These are phyloP conservation scores for Triticum turgidum DNA, from an alignment of 176 grass and related monocot species.

Conservation along the genomic window DNA sequence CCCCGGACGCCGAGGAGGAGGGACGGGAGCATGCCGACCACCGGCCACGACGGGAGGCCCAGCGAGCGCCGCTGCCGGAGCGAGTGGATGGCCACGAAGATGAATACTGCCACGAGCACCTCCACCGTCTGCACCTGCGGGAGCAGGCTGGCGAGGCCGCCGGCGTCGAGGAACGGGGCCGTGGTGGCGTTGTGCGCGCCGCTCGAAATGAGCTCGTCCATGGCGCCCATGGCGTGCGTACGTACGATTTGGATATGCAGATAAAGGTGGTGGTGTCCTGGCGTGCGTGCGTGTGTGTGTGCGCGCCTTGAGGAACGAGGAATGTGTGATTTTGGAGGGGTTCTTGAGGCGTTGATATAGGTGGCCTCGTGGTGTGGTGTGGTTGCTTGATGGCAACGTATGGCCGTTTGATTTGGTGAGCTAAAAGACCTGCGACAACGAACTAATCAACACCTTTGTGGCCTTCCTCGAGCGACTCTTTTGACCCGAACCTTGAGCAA, in stretches of 20 bases:
- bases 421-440: conserved; percentile 32
- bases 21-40: conserved; percentile 88
- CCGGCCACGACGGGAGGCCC: conserved; percentile 72
- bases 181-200: conserved; percentile 15
- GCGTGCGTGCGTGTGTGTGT: not conserved
- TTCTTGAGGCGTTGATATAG: conserved; percentile 40
- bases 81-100: conserved; percentile 74
- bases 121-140: conserved; percentile 67
- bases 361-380: not conserved
- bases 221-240: conserved; percentile 30
- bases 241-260: not conserved
- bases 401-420: conserved; percentile 81
- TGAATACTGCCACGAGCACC: conserved; percentile 57
- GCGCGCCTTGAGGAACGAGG: not conserved
- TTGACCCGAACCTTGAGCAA: not conserved
- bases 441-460: not conserved
- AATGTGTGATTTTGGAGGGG: conserved; percentile 7
- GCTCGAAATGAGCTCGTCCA: not conserved
- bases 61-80: conserved; percentile 52
- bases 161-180: not conserved
- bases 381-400: conserved; percentile 17
- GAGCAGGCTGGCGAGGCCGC: conserved; percentile 11
- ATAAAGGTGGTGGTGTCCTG: not conserved
- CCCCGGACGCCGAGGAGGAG: conserved; percentile 63
- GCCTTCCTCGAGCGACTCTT: not conserved